phyloP scores from a whole-genome alignment of 1,284 basidiomycete genomes.

The Heterobasidion parviporum region DNA sequence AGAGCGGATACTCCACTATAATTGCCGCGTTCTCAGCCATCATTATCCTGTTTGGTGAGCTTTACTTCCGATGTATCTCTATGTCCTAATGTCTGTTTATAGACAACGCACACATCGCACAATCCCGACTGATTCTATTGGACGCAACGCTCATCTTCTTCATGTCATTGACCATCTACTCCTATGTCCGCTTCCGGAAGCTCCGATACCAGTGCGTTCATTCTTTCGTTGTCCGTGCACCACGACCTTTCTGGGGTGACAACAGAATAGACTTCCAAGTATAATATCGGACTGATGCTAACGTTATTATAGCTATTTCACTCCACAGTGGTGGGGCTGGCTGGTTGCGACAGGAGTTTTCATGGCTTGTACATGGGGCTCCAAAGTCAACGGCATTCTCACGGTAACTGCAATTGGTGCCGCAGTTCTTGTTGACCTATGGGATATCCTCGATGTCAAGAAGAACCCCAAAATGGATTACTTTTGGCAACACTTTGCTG shows the following conservation, averaged over 20 bases:
- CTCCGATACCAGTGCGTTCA: conserved; percentile 75
- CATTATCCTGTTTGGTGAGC: conserved; percentile 81
- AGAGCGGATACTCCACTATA: conserved; percentile 89
- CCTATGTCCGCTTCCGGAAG: conserved; percentile 95
- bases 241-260: too few relatives aligned
- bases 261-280: neutral
- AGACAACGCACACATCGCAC: conserved; percentile 96
- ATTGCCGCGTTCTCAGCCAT: conserved; percentile 84
- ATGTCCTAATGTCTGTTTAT: neutral
- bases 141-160: conserved; percentile 96
- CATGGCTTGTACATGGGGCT: conserved; percentile 94
- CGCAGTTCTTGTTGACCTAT: conserved; percentile 90
- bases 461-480: conserved; percentile 84
- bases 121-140: conserved; percentile 92
- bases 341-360: conserved; percentile 84
- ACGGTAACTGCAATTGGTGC: conserved; percentile 87
- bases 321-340: conserved; percentile 93
- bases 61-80: neutral
- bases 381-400: conserved; percentile 96
- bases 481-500: conserved; percentile 85
- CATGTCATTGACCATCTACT: conserved; percentile 89
- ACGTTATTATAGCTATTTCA: conserved; percentile 61
- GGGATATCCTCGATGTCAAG: conserved; percentile 88
- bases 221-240: neutral
- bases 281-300: conserved; percentile 5